Percentiles rank a stretch among this genome's conserved stretches.
These are phyloP conservation scores for Logfia minima DNA, from an alignment of 129 eudicot species.

Conservation along the genomic window DNA sequence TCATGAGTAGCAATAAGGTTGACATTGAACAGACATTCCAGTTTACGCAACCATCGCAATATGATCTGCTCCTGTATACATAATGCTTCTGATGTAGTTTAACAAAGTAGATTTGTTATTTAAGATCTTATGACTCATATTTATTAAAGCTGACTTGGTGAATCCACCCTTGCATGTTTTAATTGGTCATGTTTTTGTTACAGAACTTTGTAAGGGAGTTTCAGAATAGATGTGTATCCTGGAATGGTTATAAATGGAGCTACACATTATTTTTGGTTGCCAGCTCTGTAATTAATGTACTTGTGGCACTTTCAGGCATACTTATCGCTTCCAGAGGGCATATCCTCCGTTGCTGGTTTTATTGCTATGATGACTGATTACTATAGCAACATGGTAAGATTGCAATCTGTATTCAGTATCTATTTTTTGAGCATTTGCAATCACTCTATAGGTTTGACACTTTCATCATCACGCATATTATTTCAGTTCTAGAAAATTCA, in stretches of 20 bases:
- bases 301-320: conserved; percentile 64
- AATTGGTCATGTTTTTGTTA: conserved; percentile 16
- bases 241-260: conserved; percentile 1
- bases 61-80: background rate
- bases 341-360: conserved; percentile 88
- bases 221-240: background rate
- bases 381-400: conserved; percentile 78
- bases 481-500: too few relatives aligned
- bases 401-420: conserved; percentile 2
- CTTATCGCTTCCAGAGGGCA: conserved; percentile 97
- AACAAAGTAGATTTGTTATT: conserved; percentile 19
- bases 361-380: conserved; percentile 98
- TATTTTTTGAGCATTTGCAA: conserved; percentile 9
- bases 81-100: conserved; percentile 12
- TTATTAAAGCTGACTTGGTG: conserved; percentile 5
- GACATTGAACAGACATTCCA: background rate
- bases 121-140: conserved; percentile 20
- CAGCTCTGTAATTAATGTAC: conserved; percentile 1
- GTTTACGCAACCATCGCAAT: background rate
- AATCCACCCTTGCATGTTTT: conserved; percentile 14
- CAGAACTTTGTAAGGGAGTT: conserved; percentile 18
- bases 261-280: conserved; percentile 10
- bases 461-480: too few relatives aligned
- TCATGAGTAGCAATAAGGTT: background rate
- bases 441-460: background rate